A percentile compares a stretch with the other conserved stretches of the same genome.
phyloP scores from a whole-genome alignment of 2,329 filamentous ascomycete species.

The Fusarium falciforme region DNA sequence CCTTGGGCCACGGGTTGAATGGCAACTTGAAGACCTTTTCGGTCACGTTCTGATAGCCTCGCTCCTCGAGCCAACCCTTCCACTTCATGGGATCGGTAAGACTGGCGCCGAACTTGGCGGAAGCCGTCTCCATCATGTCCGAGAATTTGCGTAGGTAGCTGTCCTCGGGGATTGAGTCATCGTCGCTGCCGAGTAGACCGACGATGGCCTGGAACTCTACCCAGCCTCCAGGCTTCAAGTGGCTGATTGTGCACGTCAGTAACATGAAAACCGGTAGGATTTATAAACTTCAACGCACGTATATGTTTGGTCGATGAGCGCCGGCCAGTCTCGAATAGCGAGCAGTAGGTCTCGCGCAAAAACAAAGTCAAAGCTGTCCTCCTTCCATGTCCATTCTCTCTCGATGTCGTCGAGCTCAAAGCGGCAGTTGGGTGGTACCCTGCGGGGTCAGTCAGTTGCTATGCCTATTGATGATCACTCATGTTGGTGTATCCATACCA shows the following conservation, averaged over 20 bases:
- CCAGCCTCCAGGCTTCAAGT: conserved; percentile 30
- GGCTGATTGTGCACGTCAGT: conserved; percentile 8
- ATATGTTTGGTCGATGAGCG: conserved; percentile 50
- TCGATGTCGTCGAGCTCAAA: conserved; percentile 54
- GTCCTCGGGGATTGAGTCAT: conserved; percentile 36
- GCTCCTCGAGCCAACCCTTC: conserved; percentile 55
- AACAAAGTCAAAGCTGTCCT: conserved; percentile 50
- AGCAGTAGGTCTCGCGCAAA: conserved; percentile 47
- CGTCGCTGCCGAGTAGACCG: conserved; percentile 36
- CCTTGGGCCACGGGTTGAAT: conserved; percentile 61
- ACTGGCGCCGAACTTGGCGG: conserved; percentile 43
- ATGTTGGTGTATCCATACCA: conserved; percentile 15
- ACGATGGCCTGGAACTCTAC: conserved; percentile 40
- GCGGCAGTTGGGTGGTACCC: conserved; percentile 51
- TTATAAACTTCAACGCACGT: conserved; percentile 32
- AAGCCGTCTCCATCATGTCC: conserved; percentile 44
- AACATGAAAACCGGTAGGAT: not conserved
- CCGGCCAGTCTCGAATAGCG: conserved; percentile 46
- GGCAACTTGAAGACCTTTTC: conserved; percentile 60
- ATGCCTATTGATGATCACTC: not conserved
- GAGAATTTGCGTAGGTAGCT: conserved; percentile 42
- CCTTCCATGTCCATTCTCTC: conserved; percentile 51
- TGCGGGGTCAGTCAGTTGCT: conserved; percentile 27
- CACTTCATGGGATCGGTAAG: conserved; percentile 43
- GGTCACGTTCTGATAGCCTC: conserved; percentile 62